phyloP scores from a whole-genome alignment of 2,329 filamentous ascomycete genomes.

The Talaromyces atroroseus region DNA sequence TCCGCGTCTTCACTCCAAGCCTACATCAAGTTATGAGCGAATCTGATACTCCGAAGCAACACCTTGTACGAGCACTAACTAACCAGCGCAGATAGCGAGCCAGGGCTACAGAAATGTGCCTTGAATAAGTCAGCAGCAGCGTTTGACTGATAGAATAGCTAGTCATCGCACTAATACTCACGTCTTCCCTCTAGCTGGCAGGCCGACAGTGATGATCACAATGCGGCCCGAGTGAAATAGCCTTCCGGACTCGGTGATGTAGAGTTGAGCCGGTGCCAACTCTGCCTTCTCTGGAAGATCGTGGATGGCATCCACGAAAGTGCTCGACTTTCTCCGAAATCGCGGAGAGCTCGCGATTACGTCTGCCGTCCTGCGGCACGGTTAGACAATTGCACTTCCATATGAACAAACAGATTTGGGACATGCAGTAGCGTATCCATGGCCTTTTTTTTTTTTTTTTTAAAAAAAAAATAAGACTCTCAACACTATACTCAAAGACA shows the following conservation, averaged over 20 bases:
- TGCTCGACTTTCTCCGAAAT: slow-evolving; percentile 88
- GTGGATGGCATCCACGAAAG: slow-evolving; percentile 95
- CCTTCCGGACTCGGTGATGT: slow-evolving; percentile 94
- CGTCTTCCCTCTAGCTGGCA: slow-evolving; percentile 94
- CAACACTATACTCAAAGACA: not conserved
- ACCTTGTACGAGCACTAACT: slow-evolving; percentile 39
- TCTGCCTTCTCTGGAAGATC: slow-evolving; percentile 78
- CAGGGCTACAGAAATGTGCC: slow-evolving; percentile 91
- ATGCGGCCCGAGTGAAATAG: slow-evolving; percentile 97
- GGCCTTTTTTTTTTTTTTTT: too few relatives aligned
- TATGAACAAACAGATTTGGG: not conserved
- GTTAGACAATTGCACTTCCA: not conserved
- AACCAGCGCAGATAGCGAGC: slow-evolving; percentile 89
- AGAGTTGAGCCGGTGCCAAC: slow-evolving; percentile 91
- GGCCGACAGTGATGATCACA: slow-evolving; percentile 92
- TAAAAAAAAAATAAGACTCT: not conserved
- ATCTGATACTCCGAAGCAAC: not conserved
- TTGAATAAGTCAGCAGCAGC: slow-evolving; percentile 28
- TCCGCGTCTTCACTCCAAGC: slow-evolving; percentile 96
- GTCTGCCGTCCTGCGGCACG: slow-evolving; percentile 67
- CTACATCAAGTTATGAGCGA: slow-evolving; percentile 35
- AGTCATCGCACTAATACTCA: slow-evolving; percentile 39
- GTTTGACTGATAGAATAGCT: not conserved
- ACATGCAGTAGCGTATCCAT: slow-evolving; percentile 48
- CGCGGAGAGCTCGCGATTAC: slow-evolving; percentile 85